These are phyloP conservation scores for Tuber brumale DNA, from an alignment of 495 filamentous ascomycete species.

Conservation along the genomic window DNA sequence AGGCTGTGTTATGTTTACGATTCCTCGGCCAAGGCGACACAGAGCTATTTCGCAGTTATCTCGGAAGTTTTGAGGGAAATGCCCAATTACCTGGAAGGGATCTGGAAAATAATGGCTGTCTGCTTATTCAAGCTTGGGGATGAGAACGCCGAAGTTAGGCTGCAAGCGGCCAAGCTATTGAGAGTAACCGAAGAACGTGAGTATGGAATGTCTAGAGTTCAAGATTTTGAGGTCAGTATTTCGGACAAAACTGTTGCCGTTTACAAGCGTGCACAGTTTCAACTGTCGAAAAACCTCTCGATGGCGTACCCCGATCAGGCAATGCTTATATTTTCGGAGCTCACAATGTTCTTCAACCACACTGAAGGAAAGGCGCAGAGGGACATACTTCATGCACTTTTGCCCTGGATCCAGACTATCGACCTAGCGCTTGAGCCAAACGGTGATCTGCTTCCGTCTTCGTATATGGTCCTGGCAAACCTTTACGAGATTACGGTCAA, in stretches of 20 bases:
- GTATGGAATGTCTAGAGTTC: conserved; percentile 77
- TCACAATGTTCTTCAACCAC: conserved; percentile 81
- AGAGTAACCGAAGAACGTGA: conserved; percentile 76
- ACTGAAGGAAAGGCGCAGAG: conserved; percentile 72
- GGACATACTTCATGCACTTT: conserved; percentile 86
- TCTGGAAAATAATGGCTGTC: conserved; percentile 82
- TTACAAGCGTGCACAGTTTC: conserved; percentile 94
- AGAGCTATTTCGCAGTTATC: conserved; percentile 93
- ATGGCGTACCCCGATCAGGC: conserved; percentile 81
- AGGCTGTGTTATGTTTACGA: conserved; percentile 76
- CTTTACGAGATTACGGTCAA: conserved; percentile 94
- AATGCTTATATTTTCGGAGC: conserved; percentile 91
- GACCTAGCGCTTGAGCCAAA: conserved; percentile 92
- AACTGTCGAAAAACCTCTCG: conserved; percentile 84
- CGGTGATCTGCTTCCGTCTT: conserved; percentile 77
- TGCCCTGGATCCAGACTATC: conserved; percentile 93
- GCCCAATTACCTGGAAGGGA: conserved; percentile 68
- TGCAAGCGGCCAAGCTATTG: conserved; percentile 80
- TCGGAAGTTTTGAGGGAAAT: conserved; percentile 76
- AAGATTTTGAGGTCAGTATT: conserved; percentile 96
- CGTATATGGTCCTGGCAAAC: conserved; percentile 93
- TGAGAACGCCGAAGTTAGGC: conserved; percentile 76
- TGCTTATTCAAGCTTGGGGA: conserved; percentile 87
- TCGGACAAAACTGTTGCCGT: conserved; percentile 97
- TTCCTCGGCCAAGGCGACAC: conserved; percentile 63